These are phyloP conservation scores for Kernera saxatilis DNA, from an alignment of 345 rosid genomes.

Conservation along the genomic window DNA sequence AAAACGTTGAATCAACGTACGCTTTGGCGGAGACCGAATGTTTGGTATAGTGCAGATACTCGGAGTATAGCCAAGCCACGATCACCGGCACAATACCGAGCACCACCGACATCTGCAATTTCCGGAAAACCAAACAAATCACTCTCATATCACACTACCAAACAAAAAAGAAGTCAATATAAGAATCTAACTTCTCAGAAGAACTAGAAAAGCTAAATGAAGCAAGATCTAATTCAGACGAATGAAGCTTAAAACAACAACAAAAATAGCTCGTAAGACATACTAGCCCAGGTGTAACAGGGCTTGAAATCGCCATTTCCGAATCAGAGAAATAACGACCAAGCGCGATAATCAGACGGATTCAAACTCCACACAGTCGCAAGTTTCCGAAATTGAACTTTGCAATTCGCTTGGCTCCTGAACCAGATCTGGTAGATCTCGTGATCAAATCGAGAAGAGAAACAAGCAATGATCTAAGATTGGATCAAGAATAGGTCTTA, in stretches of 20 bases:
- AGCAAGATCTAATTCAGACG: constrained; percentile 16
- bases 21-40: constrained; percentile 45
- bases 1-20: constrained; percentile 37
- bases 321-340: constrained; percentile 4
- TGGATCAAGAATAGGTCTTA: neutral
- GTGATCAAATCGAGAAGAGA: neutral
- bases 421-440: constrained; percentile 31
- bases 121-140: neutral
- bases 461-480: neutral
- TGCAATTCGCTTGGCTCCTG: neutral
- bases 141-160: constrained; percentile 13
- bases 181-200: neutral
- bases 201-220: neutral
- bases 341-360: constrained; percentile 6
- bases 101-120: constrained; percentile 66
- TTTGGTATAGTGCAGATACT: constrained; percentile 63
- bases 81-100: constrained; percentile 65
- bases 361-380: constrained; percentile 12
- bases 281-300: constrained; percentile 78
- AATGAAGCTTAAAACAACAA: neutral
- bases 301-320: constrained; percentile 45
- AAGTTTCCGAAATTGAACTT: neutral
- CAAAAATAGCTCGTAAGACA: constrained; percentile 4
- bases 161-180: neutral
- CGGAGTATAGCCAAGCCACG: constrained; percentile 75